phyloP scores from a whole-genome alignment of 1,284 basidiomycete genomes.

The Cutaneotrichosporon mucoides region DNA sequence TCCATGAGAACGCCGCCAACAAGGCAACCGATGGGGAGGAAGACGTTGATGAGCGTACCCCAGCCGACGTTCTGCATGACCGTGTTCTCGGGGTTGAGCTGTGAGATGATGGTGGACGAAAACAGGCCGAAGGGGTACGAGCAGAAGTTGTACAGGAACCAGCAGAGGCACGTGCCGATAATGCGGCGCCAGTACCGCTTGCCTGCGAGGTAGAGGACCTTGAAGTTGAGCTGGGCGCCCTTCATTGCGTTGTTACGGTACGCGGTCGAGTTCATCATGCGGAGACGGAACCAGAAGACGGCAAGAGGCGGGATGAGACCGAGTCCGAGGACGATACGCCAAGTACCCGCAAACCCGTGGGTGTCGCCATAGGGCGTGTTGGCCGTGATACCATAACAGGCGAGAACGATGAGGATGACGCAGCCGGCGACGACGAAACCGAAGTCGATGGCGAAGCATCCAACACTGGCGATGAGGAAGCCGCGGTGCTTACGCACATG shows the following conservation, averaged over 20 bases:
- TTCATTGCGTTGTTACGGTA: constrained; percentile 31
- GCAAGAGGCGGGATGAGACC: constrained; percentile 28
- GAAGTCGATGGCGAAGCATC: constrained; percentile 50
- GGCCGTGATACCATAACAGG: constrained; percentile 16
- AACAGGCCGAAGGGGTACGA: constrained; percentile 52
- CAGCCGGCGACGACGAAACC: constrained; percentile 22
- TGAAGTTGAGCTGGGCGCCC: constrained; percentile 15
- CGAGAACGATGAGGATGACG: constrained; percentile 25
- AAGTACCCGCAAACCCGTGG: constrained; percentile 18
- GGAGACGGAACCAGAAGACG: constrained; percentile 33
- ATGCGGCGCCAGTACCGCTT: constrained; percentile 64
- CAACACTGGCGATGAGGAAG: constrained; percentile 70
- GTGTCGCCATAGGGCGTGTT: constrained; percentile 1
- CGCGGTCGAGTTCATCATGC: constrained; percentile 30
- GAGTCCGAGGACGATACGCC: constrained; percentile 29
- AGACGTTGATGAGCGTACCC: constrained; percentile 33
- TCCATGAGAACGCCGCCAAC: constrained; percentile 67
- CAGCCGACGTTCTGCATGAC: constrained; percentile 45
- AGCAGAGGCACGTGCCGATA: constrained; percentile 55
- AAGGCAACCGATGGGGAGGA: constrained; percentile 58
- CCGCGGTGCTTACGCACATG: constrained; percentile 54
- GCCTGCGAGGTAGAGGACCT: constrained; percentile 51
- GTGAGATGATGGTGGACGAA: constrained; percentile 53
- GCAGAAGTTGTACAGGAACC: constrained; percentile 61
- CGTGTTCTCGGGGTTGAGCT: constrained; percentile 51